phyloP scores from a whole-genome alignment of 345 rosid species.

The Corchorus olitorius region DNA sequence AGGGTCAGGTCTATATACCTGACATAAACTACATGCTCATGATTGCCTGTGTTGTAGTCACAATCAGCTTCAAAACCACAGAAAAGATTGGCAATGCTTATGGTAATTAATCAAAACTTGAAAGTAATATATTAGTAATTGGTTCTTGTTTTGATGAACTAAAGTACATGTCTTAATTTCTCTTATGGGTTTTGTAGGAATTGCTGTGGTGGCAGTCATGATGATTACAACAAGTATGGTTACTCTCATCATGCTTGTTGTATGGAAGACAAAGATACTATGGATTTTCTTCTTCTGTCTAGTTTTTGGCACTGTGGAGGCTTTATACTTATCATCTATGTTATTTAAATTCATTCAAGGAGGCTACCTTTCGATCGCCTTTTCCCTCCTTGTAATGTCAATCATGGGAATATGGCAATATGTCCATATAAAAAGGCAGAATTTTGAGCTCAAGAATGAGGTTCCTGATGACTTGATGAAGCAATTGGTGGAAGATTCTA shows the following conservation, averaged over 20 bases:
- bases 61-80: conserved; percentile 50
- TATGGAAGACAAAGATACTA: conserved; percentile 54
- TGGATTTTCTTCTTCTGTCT: conserved; percentile 37
- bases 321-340: conserved; percentile 44
- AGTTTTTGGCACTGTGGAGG: conserved; percentile 30
- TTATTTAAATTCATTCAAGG: conserved; percentile 56
- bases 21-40: conserved; percentile 80
- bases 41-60: conserved; percentile 68
- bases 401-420: conserved; percentile 64
- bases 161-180: no score
- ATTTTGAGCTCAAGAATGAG: conserved; percentile 55
- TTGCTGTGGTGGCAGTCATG: conserved; percentile 63
- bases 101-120: conserved; percentile 35
- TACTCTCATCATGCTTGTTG: conserved; percentile 52
- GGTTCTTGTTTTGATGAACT: no score
- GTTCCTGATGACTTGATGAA: conserved; percentile 45
- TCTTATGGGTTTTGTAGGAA: conserved; percentile 33
- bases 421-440: conserved; percentile 39
- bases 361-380: conserved; percentile 51
- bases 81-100: conserved; percentile 74
- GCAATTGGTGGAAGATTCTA: conserved; percentile 40
- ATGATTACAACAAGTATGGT: conserved; percentile 50
- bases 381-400: conserved; percentile 38
- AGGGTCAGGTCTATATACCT: conserved; percentile 89
- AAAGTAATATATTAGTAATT: no score